phyloP scores from a whole-genome alignment of 1,284 basidiomycete genomes.

The Ustilago nuda region DNA sequence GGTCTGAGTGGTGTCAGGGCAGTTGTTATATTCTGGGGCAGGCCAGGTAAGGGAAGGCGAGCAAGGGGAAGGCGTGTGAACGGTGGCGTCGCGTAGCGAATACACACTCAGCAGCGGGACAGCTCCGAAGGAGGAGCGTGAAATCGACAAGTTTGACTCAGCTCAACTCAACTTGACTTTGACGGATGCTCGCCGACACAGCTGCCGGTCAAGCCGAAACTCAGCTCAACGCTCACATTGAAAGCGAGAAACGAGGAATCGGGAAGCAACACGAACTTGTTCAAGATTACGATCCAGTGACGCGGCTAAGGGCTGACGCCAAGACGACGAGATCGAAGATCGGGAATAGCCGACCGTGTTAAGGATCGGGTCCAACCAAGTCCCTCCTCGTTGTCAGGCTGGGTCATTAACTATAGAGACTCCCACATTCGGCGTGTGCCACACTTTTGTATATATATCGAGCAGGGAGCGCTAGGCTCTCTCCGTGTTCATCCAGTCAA shows the following conservation, averaged over 20 bases:
- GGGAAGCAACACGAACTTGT: neutral
- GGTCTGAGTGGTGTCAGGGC: neutral
- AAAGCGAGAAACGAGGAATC: constrained; percentile 4
- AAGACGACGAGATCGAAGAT: no score
- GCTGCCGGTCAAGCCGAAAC: no score
- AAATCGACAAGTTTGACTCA: neutral
- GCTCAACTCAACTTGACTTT: neutral
- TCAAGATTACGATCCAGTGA: no score
- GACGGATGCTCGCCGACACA: constrained; percentile 1
- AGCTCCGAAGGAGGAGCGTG: constrained; percentile 4
- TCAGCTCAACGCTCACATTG: neutral
- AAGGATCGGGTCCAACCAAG: no score
- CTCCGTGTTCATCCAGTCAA: no score
- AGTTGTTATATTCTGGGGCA: constrained; percentile 9
- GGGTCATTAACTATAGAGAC: no score
- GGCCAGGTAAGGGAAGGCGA: constrained; percentile 2
- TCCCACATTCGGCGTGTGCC: no score
- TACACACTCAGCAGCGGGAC: neutral
- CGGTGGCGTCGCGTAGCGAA: constrained; percentile 5
- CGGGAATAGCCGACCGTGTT: no score
- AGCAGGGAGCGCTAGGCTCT: no score
- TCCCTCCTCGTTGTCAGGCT: no score
- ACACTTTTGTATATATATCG: no score
- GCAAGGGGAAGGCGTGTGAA: neutral
- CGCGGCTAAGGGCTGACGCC: no score